Evolutionary conservation across 768 basidiomycete species (phyloP).

Genomic region (Sporobolomyces phaffii): DNA sequence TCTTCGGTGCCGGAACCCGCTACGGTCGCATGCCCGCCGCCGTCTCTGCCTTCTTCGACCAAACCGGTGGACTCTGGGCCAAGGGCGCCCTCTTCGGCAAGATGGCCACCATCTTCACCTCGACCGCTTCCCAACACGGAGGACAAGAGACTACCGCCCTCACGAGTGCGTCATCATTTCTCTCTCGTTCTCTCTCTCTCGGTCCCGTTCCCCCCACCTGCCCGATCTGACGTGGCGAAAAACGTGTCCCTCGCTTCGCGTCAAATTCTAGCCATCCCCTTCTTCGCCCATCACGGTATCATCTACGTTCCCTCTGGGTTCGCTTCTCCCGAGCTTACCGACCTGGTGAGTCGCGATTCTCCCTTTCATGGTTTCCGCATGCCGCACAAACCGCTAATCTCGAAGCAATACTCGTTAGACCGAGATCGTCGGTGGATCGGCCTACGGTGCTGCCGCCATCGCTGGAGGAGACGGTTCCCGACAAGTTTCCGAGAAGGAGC

Average conservation of each 20-base stretch:
- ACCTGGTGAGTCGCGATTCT: conserved; percentile 47
- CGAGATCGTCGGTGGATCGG: conserved; percentile 54
- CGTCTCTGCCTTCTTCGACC: conserved; percentile 59
- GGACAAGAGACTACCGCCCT: conserved; percentile 46
- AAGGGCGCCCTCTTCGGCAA: conserved; percentile 63
- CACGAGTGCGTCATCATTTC: conserved; percentile 38
- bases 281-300: conserved; percentile 63
- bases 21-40: conserved; percentile 76
- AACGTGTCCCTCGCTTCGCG: too few relatives aligned
- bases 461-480: conserved; percentile 45
- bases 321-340: conserved; percentile 51
- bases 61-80: conserved; percentile 60
- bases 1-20: conserved; percentile 45
- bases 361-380: too few relatives aligned
- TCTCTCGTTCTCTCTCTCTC: not conserved
- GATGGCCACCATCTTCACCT: conserved; percentile 66
- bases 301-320: conserved; percentile 65
- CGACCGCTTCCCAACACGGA: conserved; percentile 55
- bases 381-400: too few relatives aligned
- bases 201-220: not conserved
- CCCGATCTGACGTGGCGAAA: too few relatives aligned
- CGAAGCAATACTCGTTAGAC: conserved; percentile 41
- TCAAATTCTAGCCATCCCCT: conserved; percentile 52
- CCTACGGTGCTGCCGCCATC: conserved; percentile 62
- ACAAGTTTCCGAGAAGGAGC: conserved; percentile 35